These are phyloP conservation scores for Chrysoporthe austroafricana DNA, from an alignment of 2,329 filamentous ascomycete species.

Conservation along the genomic window DNA sequence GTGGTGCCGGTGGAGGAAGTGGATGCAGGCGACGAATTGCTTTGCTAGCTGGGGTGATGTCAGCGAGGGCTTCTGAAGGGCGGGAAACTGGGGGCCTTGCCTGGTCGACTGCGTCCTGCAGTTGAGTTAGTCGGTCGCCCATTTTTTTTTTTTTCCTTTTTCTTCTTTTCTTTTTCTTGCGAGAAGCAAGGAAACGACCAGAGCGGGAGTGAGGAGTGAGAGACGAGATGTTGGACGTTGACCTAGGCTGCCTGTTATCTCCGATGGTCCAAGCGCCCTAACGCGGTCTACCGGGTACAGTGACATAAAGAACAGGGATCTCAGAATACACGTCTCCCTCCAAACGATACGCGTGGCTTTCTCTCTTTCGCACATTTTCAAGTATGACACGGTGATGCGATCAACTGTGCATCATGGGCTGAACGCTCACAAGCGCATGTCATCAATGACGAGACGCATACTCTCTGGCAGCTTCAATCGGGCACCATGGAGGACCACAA, in stretches of 20 bases:
- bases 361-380: neutral
- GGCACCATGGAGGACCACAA: constrained; percentile 16
- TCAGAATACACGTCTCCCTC: neutral
- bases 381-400: constrained; percentile 28
- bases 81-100: constrained; percentile 48
- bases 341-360: neutral
- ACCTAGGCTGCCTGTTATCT: constrained; percentile 7
- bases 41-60: constrained; percentile 58
- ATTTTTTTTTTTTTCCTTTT: constrained; percentile 45
- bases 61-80: neutral
- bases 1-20: constrained; percentile 70
- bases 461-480: neutral
- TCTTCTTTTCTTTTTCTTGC: constrained; percentile 39
- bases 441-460: neutral
- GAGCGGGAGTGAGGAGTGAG: neutral
- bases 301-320: constrained; percentile 9
- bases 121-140: constrained; percentile 78
- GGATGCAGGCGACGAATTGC: constrained; percentile 69
- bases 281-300: constrained; percentile 8
- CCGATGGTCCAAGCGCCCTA: constrained; percentile 21
- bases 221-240: neutral
- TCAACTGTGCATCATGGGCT: constrained; percentile 22
- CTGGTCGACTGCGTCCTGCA: constrained; percentile 85
- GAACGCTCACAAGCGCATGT: constrained; percentile 16
- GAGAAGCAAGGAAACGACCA: neutral